These are phyloP conservation scores for Poronia punctata DNA, from an alignment of 495 filamentous ascomycete genomes.

Conservation along the genomic window DNA sequence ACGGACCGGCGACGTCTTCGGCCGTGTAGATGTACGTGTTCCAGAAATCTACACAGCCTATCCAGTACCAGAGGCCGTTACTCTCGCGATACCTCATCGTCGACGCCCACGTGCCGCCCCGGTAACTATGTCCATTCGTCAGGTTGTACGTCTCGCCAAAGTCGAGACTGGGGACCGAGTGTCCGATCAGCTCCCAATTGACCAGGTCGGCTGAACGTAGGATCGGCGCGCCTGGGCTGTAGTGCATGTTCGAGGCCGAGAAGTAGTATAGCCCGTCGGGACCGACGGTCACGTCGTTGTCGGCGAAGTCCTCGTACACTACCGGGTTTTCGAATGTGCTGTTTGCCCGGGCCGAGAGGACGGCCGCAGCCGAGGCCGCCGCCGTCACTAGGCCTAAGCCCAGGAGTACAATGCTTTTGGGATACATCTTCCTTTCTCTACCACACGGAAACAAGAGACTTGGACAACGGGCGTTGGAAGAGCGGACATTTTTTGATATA, in stretches of 20 bases:
- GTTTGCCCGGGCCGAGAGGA: too few relatives aligned
- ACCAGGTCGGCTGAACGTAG: constrained; percentile 50
- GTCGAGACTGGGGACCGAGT: constrained; percentile 46
- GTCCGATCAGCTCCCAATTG: constrained; percentile 49
- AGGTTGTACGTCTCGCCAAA: constrained; percentile 45
- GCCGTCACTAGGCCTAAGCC: too few relatives aligned
- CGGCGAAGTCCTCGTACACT: constrained; percentile 24
- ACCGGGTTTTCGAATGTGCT: constrained; percentile 21
- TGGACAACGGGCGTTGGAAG: too few relatives aligned
- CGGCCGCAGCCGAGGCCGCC: too few relatives aligned
- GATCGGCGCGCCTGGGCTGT: constrained; percentile 53
- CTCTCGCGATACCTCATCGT: constrained; percentile 43
- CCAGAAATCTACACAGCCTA: constrained; percentile 44
- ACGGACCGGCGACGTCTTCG: constrained; percentile 15
- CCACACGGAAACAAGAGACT: too few relatives aligned
- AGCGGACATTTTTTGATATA: too few relatives aligned
- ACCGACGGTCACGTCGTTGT: constrained; percentile 22
- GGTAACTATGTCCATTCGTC: constrained; percentile 37
- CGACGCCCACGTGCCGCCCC: constrained; percentile 49
- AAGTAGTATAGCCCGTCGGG: constrained; percentile 36
- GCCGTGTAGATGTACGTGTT: constrained; percentile 47
- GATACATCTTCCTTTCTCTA: too few relatives aligned
- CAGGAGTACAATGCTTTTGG: too few relatives aligned
- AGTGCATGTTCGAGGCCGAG: constrained; percentile 50
- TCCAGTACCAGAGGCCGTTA: constrained; percentile 47